Evolutionary conservation across 192 early-diverging fungal genomes (phyloP), one percentile per base, ranked within the genome.

Genomic region (Chytriomyces sp.): DNA sequence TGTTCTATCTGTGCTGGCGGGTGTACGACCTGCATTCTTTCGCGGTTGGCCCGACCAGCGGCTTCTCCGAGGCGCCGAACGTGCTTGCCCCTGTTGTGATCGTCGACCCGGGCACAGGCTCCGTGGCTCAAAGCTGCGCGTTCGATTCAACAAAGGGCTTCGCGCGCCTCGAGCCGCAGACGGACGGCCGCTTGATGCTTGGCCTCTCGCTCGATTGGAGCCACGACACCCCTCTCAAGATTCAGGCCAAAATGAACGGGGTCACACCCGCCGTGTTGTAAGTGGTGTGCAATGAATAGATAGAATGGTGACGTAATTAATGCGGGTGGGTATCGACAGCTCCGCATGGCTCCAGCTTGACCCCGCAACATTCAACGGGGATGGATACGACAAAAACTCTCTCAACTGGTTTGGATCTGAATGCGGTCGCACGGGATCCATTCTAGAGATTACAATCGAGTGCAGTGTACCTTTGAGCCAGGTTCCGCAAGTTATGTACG

Each of bases 391-490:
- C 37, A 28, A 32, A 2, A 52, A 44, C 54, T n/a, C 59, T 17
- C 52, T 79, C 64, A 52, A 74, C 31, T 83, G 82, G 82, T 74
- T 80, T 54, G 82, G 74, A 3, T 38, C 72, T 33, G 41, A 70
- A 39, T 74, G 71, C 54, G 52, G 58, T 17, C 8, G 38, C 22
- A 66, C 61, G 6, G 68, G 77, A 10, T 72, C 77, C 6, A 81
- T 77, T 14, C 61, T 83, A 3, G 62, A 39, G n/a, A 28, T 83
- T 8, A 82, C 81, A 2, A 6, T 83, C 14, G 73, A 77, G 39
- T 73, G 63, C n/a, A 28, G 52, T 31, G 26, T 14, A 30, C 70
- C 61, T 33, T 17, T 82, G 5, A 30, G 17, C 0, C 28, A 14
- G 5, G 33, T 83, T 30, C 39, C 74, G 7, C 70, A 78, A 28